A percentile compares a stretch with the other conserved stretches of the same genome.
Conservation (phyloP, 139 green algal genomes). For the Asterochloris erici region DNA sequence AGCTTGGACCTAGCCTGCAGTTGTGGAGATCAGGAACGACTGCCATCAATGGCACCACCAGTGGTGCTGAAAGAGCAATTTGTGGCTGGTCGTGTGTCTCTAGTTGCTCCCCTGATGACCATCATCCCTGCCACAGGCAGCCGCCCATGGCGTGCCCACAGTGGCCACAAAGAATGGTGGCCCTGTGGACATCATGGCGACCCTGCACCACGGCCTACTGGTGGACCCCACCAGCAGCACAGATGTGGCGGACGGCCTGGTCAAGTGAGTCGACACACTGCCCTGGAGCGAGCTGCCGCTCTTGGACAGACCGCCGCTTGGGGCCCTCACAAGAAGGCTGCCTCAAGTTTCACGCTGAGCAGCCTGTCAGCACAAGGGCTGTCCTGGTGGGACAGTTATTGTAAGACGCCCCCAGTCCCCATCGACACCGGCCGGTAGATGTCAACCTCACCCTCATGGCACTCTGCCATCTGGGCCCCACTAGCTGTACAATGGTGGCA, state of each 20-base stretch:
- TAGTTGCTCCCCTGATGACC: background rate
- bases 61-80: background rate
- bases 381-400: background rate
- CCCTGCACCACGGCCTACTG: constrained; percentile 80
- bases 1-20: too few relatives aligned
- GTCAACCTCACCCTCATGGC: too few relatives aligned
- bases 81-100: background rate
- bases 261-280: constrained; percentile 41
- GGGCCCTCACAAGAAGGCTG: background rate
- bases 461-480: too few relatives aligned
- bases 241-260: constrained; percentile 66
- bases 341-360: background rate
- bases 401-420: too few relatives aligned
- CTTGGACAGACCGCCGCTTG: background rate
- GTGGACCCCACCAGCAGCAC: constrained; percentile 82
- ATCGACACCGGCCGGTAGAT: too few relatives aligned
- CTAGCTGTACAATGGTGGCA: too few relatives aligned
- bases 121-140: constrained; percentile 49
- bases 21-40: too few relatives aligned
- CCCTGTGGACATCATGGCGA: constrained; percentile 80
- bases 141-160: constrained; percentile 90
- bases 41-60: too few relatives aligned
- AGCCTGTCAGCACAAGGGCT: background rate
- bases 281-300: background rate
- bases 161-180: constrained; percentile 92